Percentiles rank a stretch among this genome's conserved stretches.
phyloP scores from a whole-genome alignment of 371 early-diverging fungal genomes.

The Mucor sp. region DNA sequence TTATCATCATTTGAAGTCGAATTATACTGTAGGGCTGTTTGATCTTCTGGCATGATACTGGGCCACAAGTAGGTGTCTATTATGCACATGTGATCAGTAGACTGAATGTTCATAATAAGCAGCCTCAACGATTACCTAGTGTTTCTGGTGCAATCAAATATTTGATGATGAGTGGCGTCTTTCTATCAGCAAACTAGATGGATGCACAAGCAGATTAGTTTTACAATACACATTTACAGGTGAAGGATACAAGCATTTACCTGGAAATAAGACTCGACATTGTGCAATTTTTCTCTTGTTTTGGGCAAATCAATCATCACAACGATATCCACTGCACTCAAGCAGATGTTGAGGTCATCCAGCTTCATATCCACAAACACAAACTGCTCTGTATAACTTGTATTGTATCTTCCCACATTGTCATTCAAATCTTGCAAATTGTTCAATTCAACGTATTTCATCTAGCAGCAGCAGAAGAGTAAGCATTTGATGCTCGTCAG shows the following conservation, averaged over 20 bases:
- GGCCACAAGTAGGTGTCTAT: neutral
- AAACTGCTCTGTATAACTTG: conserved; percentile 3
- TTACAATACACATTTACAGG: too few relatives aligned
- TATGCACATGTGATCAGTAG: neutral
- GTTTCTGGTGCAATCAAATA: conserved; percentile 19
- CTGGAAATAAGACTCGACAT: conserved; percentile 12
- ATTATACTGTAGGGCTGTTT: neutral
- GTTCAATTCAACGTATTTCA: neutral
- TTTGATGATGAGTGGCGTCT: conserved; percentile 7
- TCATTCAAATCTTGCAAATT: neutral
- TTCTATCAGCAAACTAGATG: conserved; percentile 2
- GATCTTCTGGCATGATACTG: neutral
- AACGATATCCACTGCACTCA: conserved; percentile 18
- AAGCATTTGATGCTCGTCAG: too few relatives aligned
- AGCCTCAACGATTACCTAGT: neutral
- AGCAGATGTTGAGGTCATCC: neutral
- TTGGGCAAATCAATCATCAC: conserved; percentile 10
- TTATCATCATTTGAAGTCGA: neutral
- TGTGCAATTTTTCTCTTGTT: neutral
- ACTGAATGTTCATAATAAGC: neutral
- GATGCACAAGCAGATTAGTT: too few relatives aligned
- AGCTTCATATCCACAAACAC: conserved; percentile 17
- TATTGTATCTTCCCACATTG: conserved; percentile 4
- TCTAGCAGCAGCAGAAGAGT: neutral
- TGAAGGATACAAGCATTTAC: neutral